A percentile compares a stretch with the other conserved stretches of the same genome.
phyloP scores from a whole-genome alignment of 176 grass and related monocot species.

The Dactylis glomerata region DNA sequence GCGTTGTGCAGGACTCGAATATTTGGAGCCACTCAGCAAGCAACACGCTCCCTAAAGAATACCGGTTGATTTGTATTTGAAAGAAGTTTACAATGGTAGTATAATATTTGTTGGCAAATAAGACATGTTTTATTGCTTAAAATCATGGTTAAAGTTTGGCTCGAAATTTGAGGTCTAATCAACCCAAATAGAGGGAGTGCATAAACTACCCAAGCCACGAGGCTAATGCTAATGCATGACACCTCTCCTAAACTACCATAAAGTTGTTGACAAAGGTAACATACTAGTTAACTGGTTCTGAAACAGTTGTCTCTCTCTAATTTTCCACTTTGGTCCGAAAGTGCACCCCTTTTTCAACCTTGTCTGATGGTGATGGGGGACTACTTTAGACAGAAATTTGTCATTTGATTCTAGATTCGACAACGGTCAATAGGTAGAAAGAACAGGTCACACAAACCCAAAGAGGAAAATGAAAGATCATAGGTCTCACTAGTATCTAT shows the following conservation, averaged over 20 bases:
- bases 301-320: too few species aligned
- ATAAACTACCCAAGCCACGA: not conserved
- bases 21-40: slow-evolving; percentile 2
- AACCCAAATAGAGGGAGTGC: too few species aligned
- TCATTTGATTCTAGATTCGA: too few species aligned
- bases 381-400: not conserved
- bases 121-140: too few species aligned
- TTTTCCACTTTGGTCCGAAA: not conserved
- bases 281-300: not conserved
- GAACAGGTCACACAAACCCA: not conserved
- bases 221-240: not conserved
- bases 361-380: not conserved
- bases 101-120: too few species aligned
- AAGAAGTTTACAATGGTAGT: too few species aligned
- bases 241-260: not conserved
- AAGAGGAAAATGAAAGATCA: not conserved
- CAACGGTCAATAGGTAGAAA: too few species aligned
- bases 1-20: not conserved
- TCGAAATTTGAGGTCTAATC: too few species aligned
- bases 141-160: too few species aligned
- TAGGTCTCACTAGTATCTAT: not conserved
- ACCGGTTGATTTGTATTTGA: too few species aligned
- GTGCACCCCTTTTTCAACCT: not conserved
- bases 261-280: not conserved
- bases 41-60: not conserved